Conservation (phyloP, 768 basidiomycete genomes). For the Gloeostereum incarnatum region DNA sequence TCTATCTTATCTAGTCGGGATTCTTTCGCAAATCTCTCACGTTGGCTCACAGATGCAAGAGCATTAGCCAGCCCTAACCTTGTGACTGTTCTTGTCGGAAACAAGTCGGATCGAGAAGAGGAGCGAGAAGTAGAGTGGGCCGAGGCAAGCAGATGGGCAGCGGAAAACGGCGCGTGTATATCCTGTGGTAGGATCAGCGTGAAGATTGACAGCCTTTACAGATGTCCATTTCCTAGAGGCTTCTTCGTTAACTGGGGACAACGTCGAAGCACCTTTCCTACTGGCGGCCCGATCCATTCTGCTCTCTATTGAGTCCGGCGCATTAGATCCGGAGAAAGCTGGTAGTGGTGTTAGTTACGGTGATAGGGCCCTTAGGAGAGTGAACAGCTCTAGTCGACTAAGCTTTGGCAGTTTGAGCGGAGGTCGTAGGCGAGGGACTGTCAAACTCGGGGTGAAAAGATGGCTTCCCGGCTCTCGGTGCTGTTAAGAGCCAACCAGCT, state of each 20-base stretch:
- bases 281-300: conserved; percentile 82
- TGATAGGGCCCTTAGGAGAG: conserved; percentile 83
- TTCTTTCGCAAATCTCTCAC: conserved; percentile 74
- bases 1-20: conserved; percentile 50
- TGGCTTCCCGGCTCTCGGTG: conserved; percentile 63
- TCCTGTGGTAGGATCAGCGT: neutral
- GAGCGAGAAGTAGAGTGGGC: conserved; percentile 93
- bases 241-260: conserved; percentile 87
- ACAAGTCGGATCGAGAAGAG: conserved; percentile 92
- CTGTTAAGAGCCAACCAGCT: conserved; percentile 32
- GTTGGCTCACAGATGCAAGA: conserved; percentile 91
- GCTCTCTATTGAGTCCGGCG: conserved; percentile 83
- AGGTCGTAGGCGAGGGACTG: conserved; percentile 49
- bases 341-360: conserved; percentile 97
- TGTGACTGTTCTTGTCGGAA: conserved; percentile 86
- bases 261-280: conserved; percentile 90
- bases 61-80: conserved; percentile 89
- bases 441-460: conserved; percentile 49
- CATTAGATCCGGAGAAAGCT: conserved; percentile 86
- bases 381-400: conserved; percentile 83
- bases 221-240: conserved; percentile 92
- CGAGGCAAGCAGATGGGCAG: conserved; percentile 93
- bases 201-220: conserved; percentile 18
- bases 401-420: conserved; percentile 79
- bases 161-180: conserved; percentile 70